These are phyloP conservation scores for Geotrichum australiense DNA, from an alignment of 1,139 yeast species.

Conservation along the genomic window DNA sequence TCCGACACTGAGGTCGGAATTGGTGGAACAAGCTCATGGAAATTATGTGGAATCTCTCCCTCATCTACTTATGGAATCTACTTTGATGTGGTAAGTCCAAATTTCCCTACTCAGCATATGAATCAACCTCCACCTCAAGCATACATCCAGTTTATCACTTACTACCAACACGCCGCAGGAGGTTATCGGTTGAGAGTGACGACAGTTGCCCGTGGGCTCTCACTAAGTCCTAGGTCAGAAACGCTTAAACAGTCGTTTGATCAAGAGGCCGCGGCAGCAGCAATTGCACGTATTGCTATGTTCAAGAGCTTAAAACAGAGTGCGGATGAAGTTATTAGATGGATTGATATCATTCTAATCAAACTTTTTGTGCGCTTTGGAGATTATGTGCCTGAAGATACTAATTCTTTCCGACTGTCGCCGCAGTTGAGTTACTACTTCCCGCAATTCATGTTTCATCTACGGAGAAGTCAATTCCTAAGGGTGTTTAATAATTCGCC, in stretches of 20 bases:
- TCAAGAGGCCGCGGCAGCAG: slow-evolving; percentile 97
- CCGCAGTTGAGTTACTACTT: slow-evolving; percentile 60
- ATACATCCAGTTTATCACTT: slow-evolving; percentile 63
- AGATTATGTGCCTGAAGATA: slow-evolving; percentile 60
- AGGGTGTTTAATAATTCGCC: slow-evolving; percentile 73
- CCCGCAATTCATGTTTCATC: slow-evolving; percentile 73
- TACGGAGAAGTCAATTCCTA: slow-evolving; percentile 62
- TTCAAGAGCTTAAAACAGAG: slow-evolving; percentile 54
- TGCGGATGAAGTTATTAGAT: slow-evolving; percentile 69
- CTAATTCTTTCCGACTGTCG: slow-evolving; percentile 62
- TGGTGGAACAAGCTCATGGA: slow-evolving; percentile 89
- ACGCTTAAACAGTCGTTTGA: slow-evolving; percentile 49
- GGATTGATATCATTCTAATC: slow-evolving; percentile 69
- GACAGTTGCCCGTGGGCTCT: slow-evolving; percentile 63
- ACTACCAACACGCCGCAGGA: slow-evolving; percentile 57
- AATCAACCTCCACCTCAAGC: slow-evolving; percentile 78
- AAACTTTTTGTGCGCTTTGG: slow-evolving; percentile 74
- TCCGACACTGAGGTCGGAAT: slow-evolving; percentile 91
- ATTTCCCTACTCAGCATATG: slow-evolving; percentile 45
- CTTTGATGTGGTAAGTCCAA: slow-evolving; percentile 56
- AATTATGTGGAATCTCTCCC: slow-evolving; percentile 78
- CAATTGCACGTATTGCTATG: slow-evolving; percentile 90
- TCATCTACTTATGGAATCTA: slow-evolving; percentile 82
- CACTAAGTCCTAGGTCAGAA: slow-evolving; percentile 45
- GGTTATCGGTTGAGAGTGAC: slow-evolving; percentile 85